These are phyloP conservation scores for Calonectria fujianensis DNA, from an alignment of 2,329 filamentous ascomycete genomes.

Conservation along the genomic window DNA sequence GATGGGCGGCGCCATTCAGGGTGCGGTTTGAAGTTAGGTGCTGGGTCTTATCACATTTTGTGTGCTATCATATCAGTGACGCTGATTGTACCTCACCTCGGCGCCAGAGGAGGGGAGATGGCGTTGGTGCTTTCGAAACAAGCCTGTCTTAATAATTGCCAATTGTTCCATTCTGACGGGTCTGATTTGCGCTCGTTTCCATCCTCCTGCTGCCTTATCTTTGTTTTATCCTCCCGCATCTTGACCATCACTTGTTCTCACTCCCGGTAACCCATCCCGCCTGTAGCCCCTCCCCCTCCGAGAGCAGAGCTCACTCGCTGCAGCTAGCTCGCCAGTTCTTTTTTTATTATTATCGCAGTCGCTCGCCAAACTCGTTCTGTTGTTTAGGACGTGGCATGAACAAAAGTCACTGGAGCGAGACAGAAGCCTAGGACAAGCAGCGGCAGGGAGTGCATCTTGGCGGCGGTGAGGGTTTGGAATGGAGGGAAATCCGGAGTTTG, in stretches of 20 bases:
- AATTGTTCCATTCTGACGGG: constrained; percentile 29
- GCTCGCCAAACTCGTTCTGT: not conserved
- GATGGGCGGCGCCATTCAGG: constrained; percentile 13
- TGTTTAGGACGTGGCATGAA: not conserved
- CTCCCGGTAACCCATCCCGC: not conserved
- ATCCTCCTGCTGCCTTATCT: constrained; percentile 19
- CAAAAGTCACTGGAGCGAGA: not conserved
- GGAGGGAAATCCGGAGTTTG: constrained; percentile 53
- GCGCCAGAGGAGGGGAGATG: constrained; percentile 35
- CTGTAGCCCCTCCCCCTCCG: constrained; percentile 15
- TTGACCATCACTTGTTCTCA: not conserved
- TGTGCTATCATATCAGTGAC: constrained; percentile 42
- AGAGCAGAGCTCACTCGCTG: constrained; percentile 7
- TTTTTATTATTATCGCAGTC: not conserved
- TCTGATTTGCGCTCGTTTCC: constrained; percentile 13
- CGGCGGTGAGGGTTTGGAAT: constrained; percentile 49
- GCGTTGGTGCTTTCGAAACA: constrained; percentile 29
- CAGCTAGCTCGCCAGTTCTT: not conserved
- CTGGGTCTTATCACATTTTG: constrained; percentile 41
- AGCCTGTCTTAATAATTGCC: constrained; percentile 38
- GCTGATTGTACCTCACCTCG: constrained; percentile 38
- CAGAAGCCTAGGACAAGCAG: not conserved
- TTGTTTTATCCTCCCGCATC: constrained; percentile 19
- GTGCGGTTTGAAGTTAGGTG: constrained; percentile 23
- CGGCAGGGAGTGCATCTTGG: constrained; percentile 37